Percentiles rank a stretch among this genome's conserved stretches.
phyloP scores from a whole-genome alignment of 192 early-diverging fungal genomes.

The Rhizophagus sp. region DNA sequence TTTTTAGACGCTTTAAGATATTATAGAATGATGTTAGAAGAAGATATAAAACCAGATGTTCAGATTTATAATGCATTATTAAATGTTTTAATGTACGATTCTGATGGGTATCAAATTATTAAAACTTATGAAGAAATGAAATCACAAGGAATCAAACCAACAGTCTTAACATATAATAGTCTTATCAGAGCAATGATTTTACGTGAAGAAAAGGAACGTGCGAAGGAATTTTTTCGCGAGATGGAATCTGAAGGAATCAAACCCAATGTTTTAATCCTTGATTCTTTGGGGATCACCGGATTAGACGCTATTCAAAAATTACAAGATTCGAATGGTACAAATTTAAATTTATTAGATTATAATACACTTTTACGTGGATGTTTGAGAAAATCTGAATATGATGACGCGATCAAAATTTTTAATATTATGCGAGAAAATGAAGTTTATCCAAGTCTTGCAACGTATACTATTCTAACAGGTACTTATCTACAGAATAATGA shows the following conservation, averaged over 20 bases:
- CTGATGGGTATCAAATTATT: background rate
- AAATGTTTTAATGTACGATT: background rate
- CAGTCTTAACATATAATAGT: slow-evolving; percentile 28
- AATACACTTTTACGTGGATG: slow-evolving; percentile 33
- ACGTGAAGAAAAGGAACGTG: background rate
- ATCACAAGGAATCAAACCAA: slow-evolving; percentile 23
- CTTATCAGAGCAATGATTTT: slow-evolving; percentile 19
- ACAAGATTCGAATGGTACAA: background rate
- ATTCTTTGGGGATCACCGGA: background rate
- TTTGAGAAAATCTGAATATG: slow-evolving; percentile 33
- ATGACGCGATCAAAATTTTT: slow-evolving; percentile 36
- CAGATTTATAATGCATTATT: slow-evolving; percentile 9
- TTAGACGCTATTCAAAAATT: slow-evolving; percentile 23
- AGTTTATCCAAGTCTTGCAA: slow-evolving; percentile 33
- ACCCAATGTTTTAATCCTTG: slow-evolving; percentile 12
- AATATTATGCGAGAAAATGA: slow-evolving; percentile 25
- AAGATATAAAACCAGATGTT: background rate
- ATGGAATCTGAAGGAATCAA: slow-evolving; percentile 25
- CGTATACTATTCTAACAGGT: slow-evolving; percentile 42
- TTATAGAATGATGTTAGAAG: background rate
- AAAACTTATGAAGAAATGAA: slow-evolving; percentile 43
- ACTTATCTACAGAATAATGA: slow-evolving; percentile 32
- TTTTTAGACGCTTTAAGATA: background rate
- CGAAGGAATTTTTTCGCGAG: slow-evolving; percentile 29
- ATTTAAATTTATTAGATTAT: slow-evolving; percentile 29